Conservation (phyloP, 2,329 filamentous ascomycete genomes). For the Orbilia oligospora region DNA sequence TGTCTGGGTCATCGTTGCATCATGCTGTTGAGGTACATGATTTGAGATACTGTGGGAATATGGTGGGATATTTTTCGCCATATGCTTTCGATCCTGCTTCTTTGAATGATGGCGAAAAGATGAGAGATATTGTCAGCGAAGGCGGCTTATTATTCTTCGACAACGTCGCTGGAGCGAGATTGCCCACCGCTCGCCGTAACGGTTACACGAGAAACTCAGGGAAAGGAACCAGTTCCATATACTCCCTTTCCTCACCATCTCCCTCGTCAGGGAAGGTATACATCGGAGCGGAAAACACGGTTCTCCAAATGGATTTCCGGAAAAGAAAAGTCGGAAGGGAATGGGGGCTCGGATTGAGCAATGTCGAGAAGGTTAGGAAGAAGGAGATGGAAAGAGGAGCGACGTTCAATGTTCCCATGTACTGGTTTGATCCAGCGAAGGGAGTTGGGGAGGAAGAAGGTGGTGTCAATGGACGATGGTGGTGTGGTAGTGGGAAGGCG, state of each 20-base stretch:
- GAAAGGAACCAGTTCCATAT: conserved; percentile 4
- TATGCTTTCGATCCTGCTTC: background rate
- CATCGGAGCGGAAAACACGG: conserved; percentile 16
- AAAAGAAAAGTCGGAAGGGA: conserved; percentile 20
- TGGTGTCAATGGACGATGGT: conserved; percentile 21
- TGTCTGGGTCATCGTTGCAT: conserved; percentile 41
- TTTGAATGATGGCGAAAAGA: background rate
- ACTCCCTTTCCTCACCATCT: conserved; percentile 28
- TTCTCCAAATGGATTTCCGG: conserved; percentile 41
- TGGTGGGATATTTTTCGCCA: conserved; percentile 17
- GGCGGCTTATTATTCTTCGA: conserved; percentile 38
- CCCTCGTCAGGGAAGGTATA: conserved; percentile 26
- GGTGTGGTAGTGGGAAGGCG: conserved; percentile 28
- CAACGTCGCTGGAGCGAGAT: background rate
- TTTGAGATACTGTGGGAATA: conserved; percentile 37
- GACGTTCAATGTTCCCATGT: conserved; percentile 24
- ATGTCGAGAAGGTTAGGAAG: conserved; percentile 42
- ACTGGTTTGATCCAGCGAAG: conserved; percentile 42
- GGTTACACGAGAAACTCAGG: background rate
- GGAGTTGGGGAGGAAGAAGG: background rate
- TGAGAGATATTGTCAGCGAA: conserved; percentile 8
- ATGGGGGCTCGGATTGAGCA: conserved; percentile 12
- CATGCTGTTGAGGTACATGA: conserved; percentile 46
- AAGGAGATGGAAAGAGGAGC: conserved; percentile 22
- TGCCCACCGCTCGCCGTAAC: background rate